phyloP scores from a whole-genome alignment of 805 yeast genomes.

The Saccharomycopsis vini region DNA sequence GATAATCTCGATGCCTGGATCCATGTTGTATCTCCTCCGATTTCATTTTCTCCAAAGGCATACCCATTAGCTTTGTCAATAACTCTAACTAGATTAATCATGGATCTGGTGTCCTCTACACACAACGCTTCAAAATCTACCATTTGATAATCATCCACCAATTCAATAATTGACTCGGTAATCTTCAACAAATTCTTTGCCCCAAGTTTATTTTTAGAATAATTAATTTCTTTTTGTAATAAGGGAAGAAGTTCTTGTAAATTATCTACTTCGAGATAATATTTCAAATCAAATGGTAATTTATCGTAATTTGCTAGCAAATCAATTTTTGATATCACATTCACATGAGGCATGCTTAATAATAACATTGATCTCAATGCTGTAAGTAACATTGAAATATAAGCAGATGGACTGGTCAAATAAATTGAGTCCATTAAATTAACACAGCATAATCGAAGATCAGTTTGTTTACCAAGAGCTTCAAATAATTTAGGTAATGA shows the following conservation, averaged over 20 bases:
- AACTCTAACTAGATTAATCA: conserved; percentile 70
- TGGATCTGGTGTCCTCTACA: conserved; percentile 83
- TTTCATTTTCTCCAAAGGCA: conserved; percentile 82
- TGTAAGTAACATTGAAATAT: conserved; percentile 69
- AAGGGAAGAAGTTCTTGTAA: conserved; percentile 57
- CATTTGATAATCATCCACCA: conserved; percentile 78
- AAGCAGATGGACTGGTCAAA: conserved; percentile 80
- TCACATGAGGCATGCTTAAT: conserved; percentile 84
- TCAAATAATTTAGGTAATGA: conserved; percentile 63
- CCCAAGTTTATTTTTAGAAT: conserved; percentile 22
- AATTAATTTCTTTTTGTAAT: conserved; percentile 48
- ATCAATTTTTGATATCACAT: conserved; percentile 89
- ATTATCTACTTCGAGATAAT: conserved; percentile 89
- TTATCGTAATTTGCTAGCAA: conserved; percentile 67
- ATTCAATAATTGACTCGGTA: conserved; percentile 69
- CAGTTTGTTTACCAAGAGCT: conserved; percentile 51
- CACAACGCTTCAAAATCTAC: conserved; percentile 85
- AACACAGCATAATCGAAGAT: conserved; percentile 73
- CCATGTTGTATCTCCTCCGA: conserved; percentile 98
- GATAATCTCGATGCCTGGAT: conserved; percentile 89
- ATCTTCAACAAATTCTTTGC: conserved; percentile 39
- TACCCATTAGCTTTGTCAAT: conserved; percentile 93
- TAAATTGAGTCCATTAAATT: conserved; percentile 78
- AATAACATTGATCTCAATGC: conserved; percentile 90
- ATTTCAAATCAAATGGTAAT: conserved; percentile 74